phyloP scores from a whole-genome alignment of 116 monocot genomes.

The Iris pallida region DNA sequence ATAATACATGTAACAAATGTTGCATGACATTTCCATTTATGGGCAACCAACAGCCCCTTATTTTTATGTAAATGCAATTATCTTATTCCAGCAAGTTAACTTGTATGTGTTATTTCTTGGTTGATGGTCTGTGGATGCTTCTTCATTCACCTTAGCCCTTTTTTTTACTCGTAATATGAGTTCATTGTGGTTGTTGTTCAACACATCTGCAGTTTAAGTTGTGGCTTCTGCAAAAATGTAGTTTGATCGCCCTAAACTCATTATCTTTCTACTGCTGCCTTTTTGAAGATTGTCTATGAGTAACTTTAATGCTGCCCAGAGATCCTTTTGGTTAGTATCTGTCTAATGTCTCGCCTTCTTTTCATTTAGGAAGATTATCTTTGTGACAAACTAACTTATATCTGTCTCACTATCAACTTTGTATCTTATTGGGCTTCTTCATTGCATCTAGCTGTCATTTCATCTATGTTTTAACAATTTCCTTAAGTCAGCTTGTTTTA shows the following conservation, averaged over 20 bases:
- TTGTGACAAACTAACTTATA: not conserved
- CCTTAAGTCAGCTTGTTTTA: no score
- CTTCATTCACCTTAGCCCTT: no score
- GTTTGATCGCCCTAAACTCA: conserved; percentile 34
- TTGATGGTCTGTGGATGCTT: no score
- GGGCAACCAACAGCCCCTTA: no score
- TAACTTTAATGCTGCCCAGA: conserved; percentile 12
- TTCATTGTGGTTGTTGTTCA: conserved; percentile 14
- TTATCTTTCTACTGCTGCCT: conserved; percentile 19
- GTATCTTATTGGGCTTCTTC: not conserved
- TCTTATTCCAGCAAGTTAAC: no score
- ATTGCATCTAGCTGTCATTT: not conserved
- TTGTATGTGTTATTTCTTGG: no score
- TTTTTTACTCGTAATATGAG: conserved; percentile 2
- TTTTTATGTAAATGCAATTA: no score
- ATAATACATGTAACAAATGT: no score
- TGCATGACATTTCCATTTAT: no score
- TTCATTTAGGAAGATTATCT: not conserved
- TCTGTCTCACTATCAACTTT: not conserved
- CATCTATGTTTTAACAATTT: not conserved
- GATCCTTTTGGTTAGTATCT: conserved; percentile 27
- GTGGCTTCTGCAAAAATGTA: conserved; percentile 44
- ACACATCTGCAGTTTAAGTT: conserved; percentile 46
- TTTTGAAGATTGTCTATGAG: conserved; percentile 8
- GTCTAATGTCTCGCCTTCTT: not conserved